Percentiles rank a stretch among this genome's conserved stretches.
Evolutionary conservation across 2,329 filamentous ascomycete species (phyloP).

Genomic region (Cladosporium sp.): DNA sequence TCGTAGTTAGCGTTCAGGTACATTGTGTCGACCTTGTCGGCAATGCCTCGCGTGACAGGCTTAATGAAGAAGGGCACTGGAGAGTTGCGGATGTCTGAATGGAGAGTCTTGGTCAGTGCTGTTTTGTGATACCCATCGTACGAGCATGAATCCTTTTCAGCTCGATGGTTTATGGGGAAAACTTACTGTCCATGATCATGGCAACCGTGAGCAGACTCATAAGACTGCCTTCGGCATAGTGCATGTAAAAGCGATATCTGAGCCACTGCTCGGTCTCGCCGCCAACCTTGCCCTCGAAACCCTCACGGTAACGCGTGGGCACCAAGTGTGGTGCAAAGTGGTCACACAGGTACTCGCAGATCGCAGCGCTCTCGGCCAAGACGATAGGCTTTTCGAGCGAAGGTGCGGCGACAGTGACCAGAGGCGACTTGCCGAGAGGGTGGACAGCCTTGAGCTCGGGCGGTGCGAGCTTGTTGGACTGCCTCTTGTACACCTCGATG

Average conservation of each 20-base stretch:
- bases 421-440: constrained; percentile 82
- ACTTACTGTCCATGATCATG: constrained; percentile 60
- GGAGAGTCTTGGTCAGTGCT: neutral
- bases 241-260: constrained; percentile 68
- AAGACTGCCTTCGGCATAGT: constrained; percentile 82
- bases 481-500: constrained; percentile 74
- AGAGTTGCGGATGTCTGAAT: constrained; percentile 43
- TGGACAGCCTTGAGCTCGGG: constrained; percentile 75
- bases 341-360: constrained; percentile 79
- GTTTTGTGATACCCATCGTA: neutral
- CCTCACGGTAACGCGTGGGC: constrained; percentile 54
- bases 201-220: constrained; percentile 70
- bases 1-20: constrained; percentile 52
- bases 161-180: neutral
- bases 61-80: constrained; percentile 69
- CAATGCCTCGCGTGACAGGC: constrained; percentile 60
- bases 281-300: constrained; percentile 56
- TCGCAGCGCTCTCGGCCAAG: constrained; percentile 78
- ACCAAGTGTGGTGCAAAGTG: constrained; percentile 57
- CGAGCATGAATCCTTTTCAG: neutral
- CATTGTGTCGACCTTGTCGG: constrained; percentile 45
- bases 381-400: constrained; percentile 53
- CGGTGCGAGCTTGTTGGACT: constrained; percentile 66
- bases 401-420: constrained; percentile 64
- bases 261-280: constrained; percentile 62